Evolutionary conservation across 176 grass and related monocot species (phyloP), one percentile per base, ranked within the genome.

Genomic region (Coix lacrymajobi): DNA sequence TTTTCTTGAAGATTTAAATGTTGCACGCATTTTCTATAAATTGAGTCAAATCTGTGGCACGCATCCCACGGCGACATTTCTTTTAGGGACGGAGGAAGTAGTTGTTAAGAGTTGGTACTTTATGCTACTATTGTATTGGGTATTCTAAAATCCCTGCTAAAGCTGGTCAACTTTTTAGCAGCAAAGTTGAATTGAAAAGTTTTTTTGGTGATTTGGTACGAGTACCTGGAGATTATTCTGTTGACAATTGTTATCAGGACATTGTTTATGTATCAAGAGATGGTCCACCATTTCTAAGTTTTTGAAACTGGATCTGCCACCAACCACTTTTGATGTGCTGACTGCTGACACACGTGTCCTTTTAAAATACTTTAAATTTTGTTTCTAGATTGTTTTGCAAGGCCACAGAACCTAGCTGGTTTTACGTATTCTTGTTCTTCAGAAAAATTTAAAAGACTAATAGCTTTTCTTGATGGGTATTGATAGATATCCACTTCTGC

Each of bases 181-280:
- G 5, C 2, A 32, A 66, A 80, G 36, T 86, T 78, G 28, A 75
- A 82, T 41, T 41, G 69, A 44, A 82, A 81, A 73, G 76, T 10
- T 28, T 72, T 72, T 75, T 86, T 44, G 30, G 69, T 56, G 73
- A 33, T 34, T 78, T 70, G 20, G 48, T 37, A 17, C 31, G 7
- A 26, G 24, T 64, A 22, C 26, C 15, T 66, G 17, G 45, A 81
- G 20, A 68, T 81, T 64, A 16, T 87, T 87, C 38, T 81, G 62
- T 81, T 87, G 44, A 4, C 8, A 37, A 29, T 46, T 33, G 19
- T 80, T 81, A n/a, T 76, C 37, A 81, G 15, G 85, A 32, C 30
- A 46, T 69, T 81, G 28, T 81, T 87, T 76, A 76, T 69, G 20
- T 61, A 75, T 67, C 32, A 26, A 52, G 16, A 64, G 41, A 73